Base-by-base conservation (phyloP, 768 basidiomycete species). In the Tulasnella calospora region DNA sequence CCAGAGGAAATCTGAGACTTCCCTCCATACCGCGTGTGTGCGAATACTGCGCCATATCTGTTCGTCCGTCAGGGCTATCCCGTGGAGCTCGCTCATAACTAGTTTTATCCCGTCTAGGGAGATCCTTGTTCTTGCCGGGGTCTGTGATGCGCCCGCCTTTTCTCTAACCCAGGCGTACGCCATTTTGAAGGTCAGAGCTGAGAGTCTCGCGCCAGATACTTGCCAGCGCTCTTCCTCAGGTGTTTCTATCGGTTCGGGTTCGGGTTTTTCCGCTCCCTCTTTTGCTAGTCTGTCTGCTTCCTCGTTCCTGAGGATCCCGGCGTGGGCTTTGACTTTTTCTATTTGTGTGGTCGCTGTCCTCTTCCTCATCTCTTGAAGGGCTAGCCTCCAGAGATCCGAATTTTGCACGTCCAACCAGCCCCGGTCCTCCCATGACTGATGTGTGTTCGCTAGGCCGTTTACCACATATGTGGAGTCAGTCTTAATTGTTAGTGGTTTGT, bases 1-100 rank as follows among this genome's bases (percentile, higher is more conserved):
- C 76, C 76, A 77, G 1, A 77, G 23, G 47, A 77, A 77, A 27
- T 77, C 76, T 1, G 67, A 0, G 6, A 77, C n/a, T 55, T 77
- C 30, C 27, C 41, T 36, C 23, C 67, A 4, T 1, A 77, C n/a
- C 0, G 61, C 35, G n/a, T 71, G n/a, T 1, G 7, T 2, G 27
- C 51, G 13, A 13, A 30, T 17, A 21, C 3, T 8, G 1, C 10
- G 8, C 27, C 44, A 40, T 19, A 77, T 2, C 8, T 8, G 2
- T 8, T 36, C 40, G 72, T 47, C 55, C 23, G 55, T 1, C 6
- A 6, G 44, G 44, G 10, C 3, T 15, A 44, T 44, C 12, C 15
- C 15, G 15, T 44, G 17, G 15, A 44, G 8, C 17, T 44, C 44
- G 1, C 17, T 1, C 44, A 44, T 0, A 15, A 4, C 1, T 12